Base-by-base conservation (phyloP, 352 stramenopile species). In the Achlya hypogyna region DNA sequence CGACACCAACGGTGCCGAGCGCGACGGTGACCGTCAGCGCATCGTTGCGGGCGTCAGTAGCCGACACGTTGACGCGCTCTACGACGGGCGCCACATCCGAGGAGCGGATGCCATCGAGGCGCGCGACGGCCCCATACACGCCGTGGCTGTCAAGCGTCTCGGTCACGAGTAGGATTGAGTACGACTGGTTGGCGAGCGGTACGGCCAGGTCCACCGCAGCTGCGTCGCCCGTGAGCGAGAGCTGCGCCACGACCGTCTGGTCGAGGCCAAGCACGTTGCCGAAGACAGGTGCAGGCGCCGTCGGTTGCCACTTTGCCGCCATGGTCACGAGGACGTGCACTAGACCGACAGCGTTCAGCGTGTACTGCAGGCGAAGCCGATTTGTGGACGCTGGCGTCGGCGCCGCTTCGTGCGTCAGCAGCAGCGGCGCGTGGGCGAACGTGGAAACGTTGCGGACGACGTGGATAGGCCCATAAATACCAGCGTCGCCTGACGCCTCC, bases 141-240 rank as follows among this genome's bases (percentile, higher is more conserved):
- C 84, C 84, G 18, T 84, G 79, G 40, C 82, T 91, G 38, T 58
- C 65, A 9, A 70, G 73, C 0, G 82, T 93, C 64, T 93, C 84
- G 0, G 84, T 87, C 10, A 90, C 82, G 12, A 93, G 62, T 53
- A 84, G 74, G n/a, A 91, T 71, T 0, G 81, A 89, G 72, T 91
- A 91, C 65, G 87, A 88, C 0, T 66, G 53, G 5, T 77, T 78
- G 12, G 80, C 62, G 4, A 70, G 64, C 10, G 85, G 82, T 0
- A 90, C 83, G 18, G 62, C 65, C 23, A 92, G 69, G 16, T 82
- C 75, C 27, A 90, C 56, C 56, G 89, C 78, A 29, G 63, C 63
- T 75, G 78, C 88, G 5, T 75, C 79, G 3, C 70, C 71, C n/a
- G 65, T 52, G 8, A 67, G 23, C 5, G 65, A 59, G 42, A 76